phyloP scores from a whole-genome alignment of 495 filamentous ascomycete species.

The Neurospora sp. region DNA sequence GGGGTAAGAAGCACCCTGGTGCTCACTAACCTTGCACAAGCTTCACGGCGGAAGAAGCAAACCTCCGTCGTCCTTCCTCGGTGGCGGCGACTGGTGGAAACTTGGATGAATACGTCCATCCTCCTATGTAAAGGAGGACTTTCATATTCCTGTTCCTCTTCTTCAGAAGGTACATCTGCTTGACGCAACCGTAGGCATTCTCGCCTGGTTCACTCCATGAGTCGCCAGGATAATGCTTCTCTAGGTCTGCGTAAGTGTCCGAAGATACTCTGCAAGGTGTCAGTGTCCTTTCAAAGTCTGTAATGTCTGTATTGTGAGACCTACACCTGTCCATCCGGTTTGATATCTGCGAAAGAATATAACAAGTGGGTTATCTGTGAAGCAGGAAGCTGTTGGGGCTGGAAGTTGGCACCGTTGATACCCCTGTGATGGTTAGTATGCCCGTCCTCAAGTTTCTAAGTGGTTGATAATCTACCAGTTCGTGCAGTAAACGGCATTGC shows the following conservation, averaged over 20 bases:
- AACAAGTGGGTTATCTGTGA: constrained; percentile 73
- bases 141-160: constrained; percentile 73
- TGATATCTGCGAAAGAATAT: constrained; percentile 81
- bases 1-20: not conserved
- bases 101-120: constrained; percentile 81
- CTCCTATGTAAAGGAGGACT: constrained; percentile 75
- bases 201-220: constrained; percentile 57
- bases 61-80: constrained; percentile 41
- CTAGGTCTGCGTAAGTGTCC: constrained; percentile 48
- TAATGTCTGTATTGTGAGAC: constrained; percentile 6
- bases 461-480: constrained; percentile 27
- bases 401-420: constrained; percentile 66
- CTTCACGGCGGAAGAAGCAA: constrained; percentile 56
- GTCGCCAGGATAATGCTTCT: constrained; percentile 68
- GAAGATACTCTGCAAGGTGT: constrained; percentile 31
- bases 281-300: not conserved
- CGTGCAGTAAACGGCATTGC: constrained; percentile 37
- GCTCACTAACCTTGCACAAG: constrained; percentile 39
- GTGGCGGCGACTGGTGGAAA: constrained; percentile 59
- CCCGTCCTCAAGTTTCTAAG: not conserved
- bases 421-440: constrained; percentile 38
- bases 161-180: constrained; percentile 80
- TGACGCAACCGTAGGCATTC: constrained; percentile 71
- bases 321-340: constrained; percentile 72
- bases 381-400: constrained; percentile 69